A percentile compares a stretch with the other conserved stretches of the same genome.
Conservation (phyloP, 1,284 basidiomycete genomes). For the Apiotrichum gamsii region DNA sequence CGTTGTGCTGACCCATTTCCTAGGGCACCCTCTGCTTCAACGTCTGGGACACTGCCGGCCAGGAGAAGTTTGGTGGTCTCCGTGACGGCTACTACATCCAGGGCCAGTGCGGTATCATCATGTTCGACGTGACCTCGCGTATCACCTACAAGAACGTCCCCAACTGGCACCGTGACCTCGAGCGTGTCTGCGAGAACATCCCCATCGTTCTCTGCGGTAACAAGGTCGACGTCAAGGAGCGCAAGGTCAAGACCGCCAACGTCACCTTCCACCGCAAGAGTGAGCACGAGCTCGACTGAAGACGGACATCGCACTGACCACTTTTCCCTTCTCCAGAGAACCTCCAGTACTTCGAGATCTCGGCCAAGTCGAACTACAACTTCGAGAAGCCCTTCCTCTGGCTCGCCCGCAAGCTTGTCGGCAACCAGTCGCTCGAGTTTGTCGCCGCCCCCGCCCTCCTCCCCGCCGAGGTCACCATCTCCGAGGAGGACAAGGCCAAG, state of each 20-base stretch:
- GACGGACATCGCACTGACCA: background rate
- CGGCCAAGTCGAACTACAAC: conserved; percentile 99
- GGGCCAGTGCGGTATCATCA: conserved; percentile 99
- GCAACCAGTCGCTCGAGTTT: conserved; percentile 85
- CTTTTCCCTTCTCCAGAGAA: conserved; percentile 55
- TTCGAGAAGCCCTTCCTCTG: conserved; percentile 99
- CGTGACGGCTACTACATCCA: conserved; percentile 98
- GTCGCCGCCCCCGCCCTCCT: conserved; percentile 93
- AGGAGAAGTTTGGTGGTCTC: conserved; percentile 99
- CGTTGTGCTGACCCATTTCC: background rate
- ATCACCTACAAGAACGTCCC: conserved; percentile 99
- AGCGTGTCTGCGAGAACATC: conserved; percentile 99
- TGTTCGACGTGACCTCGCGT: conserved; percentile 99
- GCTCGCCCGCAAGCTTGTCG: conserved; percentile 96
- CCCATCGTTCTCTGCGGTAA: conserved; percentile 99
- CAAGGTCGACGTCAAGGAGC: conserved; percentile 99
- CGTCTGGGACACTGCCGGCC: conserved; percentile 99
- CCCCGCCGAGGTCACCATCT: conserved; percentile 87
- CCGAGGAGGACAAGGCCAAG: conserved; percentile 65
- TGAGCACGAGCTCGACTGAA: too few species aligned
- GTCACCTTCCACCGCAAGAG: conserved; percentile 99
- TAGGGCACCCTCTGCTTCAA: conserved; percentile 95
- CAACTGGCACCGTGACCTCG: conserved; percentile 99
- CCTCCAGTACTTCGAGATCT: conserved; percentile 99
- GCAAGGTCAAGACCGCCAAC: conserved; percentile 97